phyloP scores from a whole-genome alignment of 805 yeast species.

The Metschnikowia matae region DNA sequence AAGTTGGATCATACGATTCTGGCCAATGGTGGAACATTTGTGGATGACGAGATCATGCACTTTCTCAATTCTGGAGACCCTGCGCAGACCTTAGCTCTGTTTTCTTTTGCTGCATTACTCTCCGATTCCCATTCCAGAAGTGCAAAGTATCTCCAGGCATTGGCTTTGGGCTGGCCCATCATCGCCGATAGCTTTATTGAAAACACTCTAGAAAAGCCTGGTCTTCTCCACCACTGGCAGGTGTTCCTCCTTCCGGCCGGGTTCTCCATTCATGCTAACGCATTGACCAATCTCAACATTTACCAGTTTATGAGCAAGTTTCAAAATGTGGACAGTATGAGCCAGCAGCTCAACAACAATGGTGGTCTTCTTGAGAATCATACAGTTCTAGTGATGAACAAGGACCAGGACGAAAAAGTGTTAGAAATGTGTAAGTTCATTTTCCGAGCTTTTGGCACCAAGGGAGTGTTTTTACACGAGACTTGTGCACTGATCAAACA shows the following conservation, averaged over 20 bases:
- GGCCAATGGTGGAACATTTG: constrained; percentile 39
- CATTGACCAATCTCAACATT: constrained; percentile 48
- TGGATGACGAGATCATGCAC: constrained; percentile 35
- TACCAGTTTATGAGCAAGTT: constrained; percentile 39
- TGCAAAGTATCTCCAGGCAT: constrained; percentile 68
- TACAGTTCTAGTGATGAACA: constrained; percentile 33
- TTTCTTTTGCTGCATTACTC: constrained; percentile 61
- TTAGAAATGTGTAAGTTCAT: constrained; percentile 39
- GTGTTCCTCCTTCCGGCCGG: constrained; percentile 72
- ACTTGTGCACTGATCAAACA: not conserved
- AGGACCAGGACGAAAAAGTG: constrained; percentile 27
- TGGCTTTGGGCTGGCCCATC: constrained; percentile 86
- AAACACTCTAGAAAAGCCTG: constrained; percentile 39
- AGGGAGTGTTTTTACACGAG: constrained; percentile 14
- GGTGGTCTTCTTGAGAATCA: constrained; percentile 27
- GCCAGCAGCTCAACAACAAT: constrained; percentile 43
- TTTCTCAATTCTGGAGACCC: constrained; percentile 13
- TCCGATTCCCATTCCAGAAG: constrained; percentile 59
- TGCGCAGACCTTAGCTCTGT: constrained; percentile 23
- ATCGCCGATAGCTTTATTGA: constrained; percentile 54
- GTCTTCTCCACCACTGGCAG: constrained; percentile 38
- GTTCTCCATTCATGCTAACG: constrained; percentile 44
- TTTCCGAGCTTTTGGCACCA: constrained; percentile 46
- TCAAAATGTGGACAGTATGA: constrained; percentile 25
- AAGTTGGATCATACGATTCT: constrained; percentile 33